These are phyloP conservation scores for Dimargaris xerosporica DNA, from an alignment of 192 early-diverging fungal species.

Conservation along the genomic window DNA sequence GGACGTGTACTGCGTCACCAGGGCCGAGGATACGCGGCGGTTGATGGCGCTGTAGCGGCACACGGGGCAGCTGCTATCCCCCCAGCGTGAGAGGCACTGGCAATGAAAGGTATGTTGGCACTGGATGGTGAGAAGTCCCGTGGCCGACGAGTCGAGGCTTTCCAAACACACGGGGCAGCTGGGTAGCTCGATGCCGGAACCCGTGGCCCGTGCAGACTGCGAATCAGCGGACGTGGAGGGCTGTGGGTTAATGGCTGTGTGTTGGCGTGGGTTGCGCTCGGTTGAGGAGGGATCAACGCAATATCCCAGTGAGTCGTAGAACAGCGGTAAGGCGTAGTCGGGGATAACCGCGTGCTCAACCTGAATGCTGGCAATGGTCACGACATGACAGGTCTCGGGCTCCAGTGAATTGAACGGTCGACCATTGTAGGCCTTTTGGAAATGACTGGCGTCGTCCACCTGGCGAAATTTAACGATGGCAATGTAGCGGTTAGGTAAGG, in stretches of 20 bases:
- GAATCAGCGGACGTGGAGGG: no score
- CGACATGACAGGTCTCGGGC: conserved; percentile 69
- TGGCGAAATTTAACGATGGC: conserved; percentile 69
- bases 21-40: conserved; percentile 9
- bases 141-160: conserved; percentile 76
- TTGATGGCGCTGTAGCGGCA: conserved; percentile 62
- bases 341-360: conserved; percentile 44
- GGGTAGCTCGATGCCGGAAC: conserved; percentile 49
- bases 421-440: conserved; percentile 69
- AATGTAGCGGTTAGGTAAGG: conserved; percentile 74
- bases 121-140: conserved; percentile 78
- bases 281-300: no score
- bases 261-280: no score
- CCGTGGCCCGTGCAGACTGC: conserved; percentile 3
- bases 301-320: conserved; percentile 28
- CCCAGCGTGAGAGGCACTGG: conserved; percentile 82
- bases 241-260: background rate
- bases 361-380: conserved; percentile 55
- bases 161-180: conserved; percentile 96
- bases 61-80: conserved; percentile 78
- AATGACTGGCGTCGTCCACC: conserved; percentile 37
- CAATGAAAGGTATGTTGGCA: conserved; percentile 97
- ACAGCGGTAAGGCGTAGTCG: conserved; percentile 39
- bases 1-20: no score
- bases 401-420: conserved; percentile 74